Conservation (phyloP, 805 yeast species). For the Ogataea sp. region DNA sequence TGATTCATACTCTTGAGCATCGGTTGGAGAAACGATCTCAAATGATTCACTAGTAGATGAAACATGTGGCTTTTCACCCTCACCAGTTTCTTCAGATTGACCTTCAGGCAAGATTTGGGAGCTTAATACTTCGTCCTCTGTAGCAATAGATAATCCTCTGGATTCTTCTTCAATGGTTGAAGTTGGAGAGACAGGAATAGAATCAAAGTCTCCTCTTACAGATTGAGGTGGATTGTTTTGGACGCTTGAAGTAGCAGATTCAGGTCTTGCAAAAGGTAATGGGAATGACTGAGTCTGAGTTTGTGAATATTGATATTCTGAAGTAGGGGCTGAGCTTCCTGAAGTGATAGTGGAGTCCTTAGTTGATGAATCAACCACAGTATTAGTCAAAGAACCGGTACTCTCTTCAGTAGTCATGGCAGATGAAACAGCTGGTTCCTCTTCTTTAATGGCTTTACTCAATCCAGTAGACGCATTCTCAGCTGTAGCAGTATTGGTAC, state of each 20-base stretch:
- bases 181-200: conserved; percentile 31
- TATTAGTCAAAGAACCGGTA: conserved; percentile 14
- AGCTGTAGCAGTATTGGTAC: neutral
- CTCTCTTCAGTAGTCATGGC: too few relatives aligned
- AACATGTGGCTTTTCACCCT: conserved; percentile 27
- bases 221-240: conserved; percentile 89
- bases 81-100: conserved; percentile 2
- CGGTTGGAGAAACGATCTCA: conserved; percentile 46
- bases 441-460: neutral
- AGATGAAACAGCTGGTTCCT: neutral
- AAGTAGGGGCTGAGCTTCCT: conserved; percentile 37
- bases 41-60: conserved; percentile 44
- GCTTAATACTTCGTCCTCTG: conserved; percentile 12
- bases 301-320: conserved; percentile 37
- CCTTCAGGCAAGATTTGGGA: conserved; percentile 23
- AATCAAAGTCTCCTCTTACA: conserved; percentile 68
- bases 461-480: too few relatives aligned
- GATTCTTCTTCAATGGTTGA: conserved; percentile 25
- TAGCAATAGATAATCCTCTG: conserved; percentile 14
- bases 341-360: conserved; percentile 30
- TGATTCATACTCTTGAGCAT: conserved; percentile 11
- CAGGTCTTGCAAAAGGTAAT: conserved; percentile 50
- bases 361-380: conserved; percentile 13
- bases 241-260: conserved; percentile 81
- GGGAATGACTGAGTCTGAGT: conserved; percentile 25